phyloP scores from a whole-genome alignment of 139 green algal genomes.

The Nannochloris sp. region DNA sequence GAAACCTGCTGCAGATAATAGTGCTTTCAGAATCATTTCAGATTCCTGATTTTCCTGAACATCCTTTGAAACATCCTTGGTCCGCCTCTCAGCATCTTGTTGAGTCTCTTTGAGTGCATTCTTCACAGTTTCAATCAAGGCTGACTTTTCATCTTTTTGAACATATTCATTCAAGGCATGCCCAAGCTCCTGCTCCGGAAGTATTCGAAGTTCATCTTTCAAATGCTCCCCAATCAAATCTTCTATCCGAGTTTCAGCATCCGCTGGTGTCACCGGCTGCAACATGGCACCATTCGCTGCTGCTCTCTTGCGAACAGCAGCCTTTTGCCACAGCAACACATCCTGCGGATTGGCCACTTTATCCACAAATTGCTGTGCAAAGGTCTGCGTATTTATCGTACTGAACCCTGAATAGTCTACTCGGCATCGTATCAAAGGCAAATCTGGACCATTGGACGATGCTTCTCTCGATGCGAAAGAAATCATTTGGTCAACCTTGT shows the following conservation, averaged over 20 bases:
- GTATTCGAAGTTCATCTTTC: constrained; percentile 47
- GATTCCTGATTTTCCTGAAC: constrained; percentile 4
- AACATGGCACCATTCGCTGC: constrained; percentile 1
- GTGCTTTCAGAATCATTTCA: background rate
- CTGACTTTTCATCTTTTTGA: constrained; percentile 80
- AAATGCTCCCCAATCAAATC: constrained; percentile 64
- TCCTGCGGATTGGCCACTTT: constrained; percentile 95
- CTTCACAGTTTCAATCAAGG: constrained; percentile 31
- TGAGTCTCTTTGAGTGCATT: constrained; percentile 24
- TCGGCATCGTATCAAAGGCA: constrained; percentile 67
- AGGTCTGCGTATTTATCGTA: constrained; percentile 90
- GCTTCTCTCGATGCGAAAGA: background rate
- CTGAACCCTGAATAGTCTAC: constrained; percentile 94
- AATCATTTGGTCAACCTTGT: constrained; percentile 60
- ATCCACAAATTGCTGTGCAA: constrained; percentile 91
- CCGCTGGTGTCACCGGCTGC: constrained; percentile 10
- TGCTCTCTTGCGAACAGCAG: constrained; percentile 5
- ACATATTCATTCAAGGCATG: constrained; percentile 78
- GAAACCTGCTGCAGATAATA: background rate
- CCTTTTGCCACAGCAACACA: constrained; percentile 87
- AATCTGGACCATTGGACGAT: constrained; percentile 10
- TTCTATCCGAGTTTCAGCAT: constrained; percentile 74
- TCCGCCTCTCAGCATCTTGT: constrained; percentile 1
- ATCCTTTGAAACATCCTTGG: background rate
- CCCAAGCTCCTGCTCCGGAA: constrained; percentile 52